A percentile compares a stretch with the other conserved stretches of the same genome.
Conservation (phyloP, 2,329 filamentous ascomycete species). For the Sporothrix protearum region DNA sequence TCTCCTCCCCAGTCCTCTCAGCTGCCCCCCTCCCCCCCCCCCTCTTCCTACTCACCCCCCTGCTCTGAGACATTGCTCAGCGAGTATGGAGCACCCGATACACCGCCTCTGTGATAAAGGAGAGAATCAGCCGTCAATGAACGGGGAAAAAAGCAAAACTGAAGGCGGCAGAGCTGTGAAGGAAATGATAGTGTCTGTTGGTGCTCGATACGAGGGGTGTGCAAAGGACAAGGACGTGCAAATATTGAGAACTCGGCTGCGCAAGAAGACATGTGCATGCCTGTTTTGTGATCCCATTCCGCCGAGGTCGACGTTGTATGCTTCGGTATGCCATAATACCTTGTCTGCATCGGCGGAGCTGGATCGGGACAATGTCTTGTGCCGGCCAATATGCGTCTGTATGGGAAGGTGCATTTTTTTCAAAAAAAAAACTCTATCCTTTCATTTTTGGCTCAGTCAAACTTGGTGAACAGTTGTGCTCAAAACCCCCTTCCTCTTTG, state of each 20-base stretch:
- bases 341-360: neutral
- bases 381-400: no score
- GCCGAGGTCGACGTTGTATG: neutral
- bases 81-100: conserved; percentile 10
- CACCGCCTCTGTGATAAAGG: neutral
- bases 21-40: neutral
- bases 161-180: neutral
- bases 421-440: no score
- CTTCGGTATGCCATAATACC: neutral
- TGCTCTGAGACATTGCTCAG: conserved; percentile 10
- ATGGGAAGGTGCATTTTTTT: no score
- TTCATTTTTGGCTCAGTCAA: no score
- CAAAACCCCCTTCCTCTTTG: no score
- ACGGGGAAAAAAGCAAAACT: neutral
- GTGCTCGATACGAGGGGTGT: neutral
- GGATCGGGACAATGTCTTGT: no score
- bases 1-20: neutral
- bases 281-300: neutral
- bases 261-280: neutral
- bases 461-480: no score
- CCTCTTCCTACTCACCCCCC: neutral
- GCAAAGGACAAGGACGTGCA: neutral
- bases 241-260: no score
- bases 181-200: neutral
- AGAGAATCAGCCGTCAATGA: neutral